These are phyloP conservation scores for Trichoderma asperellum DNA, from an alignment of 2,329 filamentous ascomycete species.

Conservation along the genomic window DNA sequence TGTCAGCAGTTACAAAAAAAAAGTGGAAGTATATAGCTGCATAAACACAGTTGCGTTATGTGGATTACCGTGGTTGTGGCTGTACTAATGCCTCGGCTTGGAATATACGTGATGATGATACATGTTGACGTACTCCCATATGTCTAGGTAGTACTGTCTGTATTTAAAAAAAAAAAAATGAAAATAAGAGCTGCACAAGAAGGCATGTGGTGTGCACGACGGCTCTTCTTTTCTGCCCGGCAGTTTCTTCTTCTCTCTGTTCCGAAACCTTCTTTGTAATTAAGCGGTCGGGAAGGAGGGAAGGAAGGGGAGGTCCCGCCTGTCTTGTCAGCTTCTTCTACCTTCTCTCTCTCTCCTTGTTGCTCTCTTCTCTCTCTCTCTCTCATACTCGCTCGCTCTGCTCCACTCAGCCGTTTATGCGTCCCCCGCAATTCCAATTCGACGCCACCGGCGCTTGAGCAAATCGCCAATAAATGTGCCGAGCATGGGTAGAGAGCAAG, in stretches of 20 bases:
- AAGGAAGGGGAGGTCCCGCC: neutral
- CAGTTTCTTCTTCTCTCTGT: neutral
- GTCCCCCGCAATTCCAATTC: conserved; percentile 19
- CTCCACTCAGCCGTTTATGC: conserved; percentile 1
- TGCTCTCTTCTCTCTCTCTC: neutral
- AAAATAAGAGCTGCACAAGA: neutral
- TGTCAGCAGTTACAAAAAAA: neutral
- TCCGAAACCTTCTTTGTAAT: neutral
- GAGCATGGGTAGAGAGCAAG: conserved; percentile 5
- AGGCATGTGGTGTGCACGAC: neutral
- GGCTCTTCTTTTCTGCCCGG: neutral
- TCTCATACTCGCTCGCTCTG: neutral
- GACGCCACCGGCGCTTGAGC: conserved; percentile 12
- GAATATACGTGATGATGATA: neutral
- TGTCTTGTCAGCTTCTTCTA: neutral
- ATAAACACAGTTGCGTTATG: neutral
- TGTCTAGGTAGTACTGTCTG: too few relatives aligned
- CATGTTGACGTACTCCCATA: neutral
- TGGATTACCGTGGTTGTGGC: neutral
- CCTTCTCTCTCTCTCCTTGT: neutral
- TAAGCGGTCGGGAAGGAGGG: neutral
- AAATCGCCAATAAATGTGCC: conserved; percentile 16
- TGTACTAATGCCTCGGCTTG: neutral
- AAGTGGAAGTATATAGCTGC: neutral
- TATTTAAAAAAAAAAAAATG: neutral